Evolutionary conservation across 1,284 basidiomycete species (phyloP).

Genomic region (Malassezia slooffiae): DNA sequence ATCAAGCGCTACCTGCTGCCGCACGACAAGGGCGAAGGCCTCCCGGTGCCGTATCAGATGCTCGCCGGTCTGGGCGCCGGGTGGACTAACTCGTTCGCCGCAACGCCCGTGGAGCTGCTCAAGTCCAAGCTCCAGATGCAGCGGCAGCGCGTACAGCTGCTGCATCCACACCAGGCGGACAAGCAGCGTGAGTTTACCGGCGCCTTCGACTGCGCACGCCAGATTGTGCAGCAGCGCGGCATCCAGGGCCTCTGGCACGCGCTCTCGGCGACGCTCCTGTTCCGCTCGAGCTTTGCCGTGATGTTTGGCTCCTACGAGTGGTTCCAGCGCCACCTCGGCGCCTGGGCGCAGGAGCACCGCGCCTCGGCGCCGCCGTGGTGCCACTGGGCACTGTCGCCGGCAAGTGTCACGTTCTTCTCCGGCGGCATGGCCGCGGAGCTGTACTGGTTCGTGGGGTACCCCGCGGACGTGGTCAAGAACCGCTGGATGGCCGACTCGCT

Average conservation of each 20-base stretch:
- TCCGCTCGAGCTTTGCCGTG: slow-evolving; percentile 37
- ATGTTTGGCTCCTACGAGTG: slow-evolving; percentile 46
- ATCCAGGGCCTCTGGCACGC: slow-evolving; percentile 44
- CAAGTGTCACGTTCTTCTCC: slow-evolving; percentile 59
- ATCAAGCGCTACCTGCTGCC: slow-evolving; percentile 14
- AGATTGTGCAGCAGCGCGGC: slow-evolving; percentile 40
- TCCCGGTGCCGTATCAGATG: slow-evolving; percentile 27
- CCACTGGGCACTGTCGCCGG: slow-evolving; percentile 53
- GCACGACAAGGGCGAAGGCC: slow-evolving; percentile 4
- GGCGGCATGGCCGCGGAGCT: slow-evolving; percentile 49
- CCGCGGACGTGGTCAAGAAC: slow-evolving; percentile 62
- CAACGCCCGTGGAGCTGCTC: slow-evolving; percentile 55
- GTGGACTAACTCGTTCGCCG: slow-evolving; percentile 59
- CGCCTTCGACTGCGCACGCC: slow-evolving; percentile 44
- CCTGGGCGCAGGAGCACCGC: slow-evolving; percentile 4
- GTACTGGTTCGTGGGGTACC: slow-evolving; percentile 56
- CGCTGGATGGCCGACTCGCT: slow-evolving; percentile 51
- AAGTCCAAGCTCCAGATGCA: slow-evolving; percentile 68
- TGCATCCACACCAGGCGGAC: background rate
- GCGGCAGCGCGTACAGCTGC: slow-evolving; percentile 51
- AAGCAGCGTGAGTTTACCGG: slow-evolving; percentile 25
- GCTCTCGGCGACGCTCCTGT: slow-evolving; percentile 46
- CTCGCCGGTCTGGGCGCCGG: slow-evolving; percentile 65
- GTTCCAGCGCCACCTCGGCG: slow-evolving; percentile 26
- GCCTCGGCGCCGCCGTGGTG: slow-evolving; percentile 36